Evolutionary conservation across 495 filamentous ascomycete genomes (phyloP).

Genomic region (Xylaria curta): DNA sequence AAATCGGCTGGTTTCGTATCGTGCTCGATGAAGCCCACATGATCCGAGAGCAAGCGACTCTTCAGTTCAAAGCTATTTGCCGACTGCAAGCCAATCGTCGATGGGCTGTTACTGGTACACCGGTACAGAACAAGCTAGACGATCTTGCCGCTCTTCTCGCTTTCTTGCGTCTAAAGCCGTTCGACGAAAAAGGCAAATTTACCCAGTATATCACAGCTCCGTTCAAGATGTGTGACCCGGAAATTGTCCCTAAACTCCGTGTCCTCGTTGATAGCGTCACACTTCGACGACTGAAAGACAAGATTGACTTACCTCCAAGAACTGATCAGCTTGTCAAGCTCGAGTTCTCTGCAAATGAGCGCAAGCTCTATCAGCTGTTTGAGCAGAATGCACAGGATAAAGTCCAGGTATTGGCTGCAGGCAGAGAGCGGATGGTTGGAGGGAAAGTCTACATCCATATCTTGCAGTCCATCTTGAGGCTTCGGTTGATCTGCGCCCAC

Average conservation of each 20-base stretch:
- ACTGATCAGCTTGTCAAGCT: slow-evolving; percentile 73
- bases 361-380: slow-evolving; percentile 62
- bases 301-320: slow-evolving; percentile 79
- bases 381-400: slow-evolving; percentile 58
- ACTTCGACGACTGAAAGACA: slow-evolving; percentile 89
- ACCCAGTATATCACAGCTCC: slow-evolving; percentile 77
- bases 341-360: slow-evolving; percentile 59
- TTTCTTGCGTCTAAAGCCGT: slow-evolving; percentile 85
- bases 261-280: slow-evolving; percentile 94
- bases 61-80: slow-evolving; percentile 83
- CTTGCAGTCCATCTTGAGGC: slow-evolving; percentile 84
- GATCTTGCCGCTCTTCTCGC: slow-evolving; percentile 90
- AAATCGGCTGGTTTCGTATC: slow-evolving; percentile 91
- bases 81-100: slow-evolving; percentile 79
- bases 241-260: slow-evolving; percentile 82
- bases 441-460: slow-evolving; percentile 89
- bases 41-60: slow-evolving; percentile 83
- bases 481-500: slow-evolving; percentile 90
- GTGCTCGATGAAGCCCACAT: slow-evolving; percentile 95
- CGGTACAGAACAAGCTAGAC: slow-evolving; percentile 89
- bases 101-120: slow-evolving; percentile 95
- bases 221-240: slow-evolving; percentile 80
- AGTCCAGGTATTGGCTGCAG: slow-evolving; percentile 57
- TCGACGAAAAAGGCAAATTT: slow-evolving; percentile 79
- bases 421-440: slow-evolving; percentile 67